phyloP scores from a whole-genome alignment of 1,284 basidiomycete genomes.

The Tilletia caries region DNA sequence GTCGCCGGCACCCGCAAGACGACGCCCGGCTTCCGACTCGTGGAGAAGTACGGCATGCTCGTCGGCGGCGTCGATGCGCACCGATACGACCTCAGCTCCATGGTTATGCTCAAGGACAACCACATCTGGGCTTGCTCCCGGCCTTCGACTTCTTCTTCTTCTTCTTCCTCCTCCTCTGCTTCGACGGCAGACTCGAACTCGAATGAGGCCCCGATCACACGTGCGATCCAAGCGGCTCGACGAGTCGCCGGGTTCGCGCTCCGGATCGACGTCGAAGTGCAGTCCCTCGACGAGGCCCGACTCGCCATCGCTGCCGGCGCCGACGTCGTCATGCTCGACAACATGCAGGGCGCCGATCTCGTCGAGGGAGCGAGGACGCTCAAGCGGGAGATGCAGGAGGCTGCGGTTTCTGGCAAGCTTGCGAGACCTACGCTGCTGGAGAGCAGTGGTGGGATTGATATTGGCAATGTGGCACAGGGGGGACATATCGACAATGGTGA shows the following conservation, averaged over 20 bases:
- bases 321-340: slow-evolving; percentile 94
- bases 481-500: slow-evolving; percentile 41
- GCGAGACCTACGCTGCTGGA: slow-evolving; percentile 37
- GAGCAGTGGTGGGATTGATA: slow-evolving; percentile 47
- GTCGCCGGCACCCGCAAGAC: slow-evolving; percentile 97
- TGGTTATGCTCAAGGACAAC: slow-evolving; percentile 99
- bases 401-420: background rate
- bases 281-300: slow-evolving; percentile 80
- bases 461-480: slow-evolving; percentile 37
- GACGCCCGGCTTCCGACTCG: slow-evolving; percentile 89
- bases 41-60: slow-evolving; percentile 98
- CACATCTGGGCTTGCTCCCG: slow-evolving; percentile 78
- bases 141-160: background rate
- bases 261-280: slow-evolving; percentile 90
- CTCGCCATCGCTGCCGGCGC: slow-evolving; percentile 95
- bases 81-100: slow-evolving; percentile 91
- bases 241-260: slow-evolving; percentile 87
- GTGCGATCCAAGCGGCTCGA: slow-evolving; percentile 78
- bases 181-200: background rate
- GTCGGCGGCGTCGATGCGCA: slow-evolving; percentile 95
- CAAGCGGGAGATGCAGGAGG: slow-evolving; percentile 26
- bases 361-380: slow-evolving; percentile 36
- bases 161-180: background rate
- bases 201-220: slow-evolving; percentile 72
- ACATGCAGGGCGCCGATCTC: slow-evolving; percentile 44